Percentiles rank a stretch among this genome's conserved stretches.
These are phyloP conservation scores for Elsinoe necatrix DNA, from an alignment of 2,329 filamentous ascomycete species.

Conservation along the genomic window DNA sequence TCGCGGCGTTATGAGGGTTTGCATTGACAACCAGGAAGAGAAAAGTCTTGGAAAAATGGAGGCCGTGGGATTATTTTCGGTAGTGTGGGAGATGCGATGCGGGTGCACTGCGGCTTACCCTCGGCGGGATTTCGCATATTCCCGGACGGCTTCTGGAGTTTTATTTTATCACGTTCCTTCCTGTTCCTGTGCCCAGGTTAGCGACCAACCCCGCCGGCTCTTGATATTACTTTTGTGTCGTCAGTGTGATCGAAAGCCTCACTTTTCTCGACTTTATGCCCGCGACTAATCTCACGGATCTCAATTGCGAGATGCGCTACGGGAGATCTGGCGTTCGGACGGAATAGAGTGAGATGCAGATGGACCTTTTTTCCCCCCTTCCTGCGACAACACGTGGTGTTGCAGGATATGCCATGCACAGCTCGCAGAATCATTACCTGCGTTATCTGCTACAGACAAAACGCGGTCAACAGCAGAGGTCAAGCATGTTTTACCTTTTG, in stretches of 20 bases:
- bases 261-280: neutral
- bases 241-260: slow-evolving; percentile 10
- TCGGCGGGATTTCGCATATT: neutral
- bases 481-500: neutral
- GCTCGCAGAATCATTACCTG: too few species aligned
- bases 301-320: slow-evolving; percentile 12
- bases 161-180: neutral
- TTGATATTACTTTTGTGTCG: slow-evolving; percentile 14
- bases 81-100: too few species aligned
- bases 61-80: neutral
- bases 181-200: too few species aligned
- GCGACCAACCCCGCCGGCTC: neutral
- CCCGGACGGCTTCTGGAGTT: neutral
- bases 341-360: neutral
- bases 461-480: neutral
- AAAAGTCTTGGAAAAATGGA: neutral
- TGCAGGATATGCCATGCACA: neutral
- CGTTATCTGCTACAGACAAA: neutral
- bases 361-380: neutral
- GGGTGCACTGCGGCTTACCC: too few species aligned
- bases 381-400: neutral
- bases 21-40: neutral
- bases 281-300: slow-evolving; percentile 8
- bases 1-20: neutral
- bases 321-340: slow-evolving; percentile 4